Base-by-base conservation (phyloP, 129 eudicot genomes). In the Artemisia tridentata region DNA sequence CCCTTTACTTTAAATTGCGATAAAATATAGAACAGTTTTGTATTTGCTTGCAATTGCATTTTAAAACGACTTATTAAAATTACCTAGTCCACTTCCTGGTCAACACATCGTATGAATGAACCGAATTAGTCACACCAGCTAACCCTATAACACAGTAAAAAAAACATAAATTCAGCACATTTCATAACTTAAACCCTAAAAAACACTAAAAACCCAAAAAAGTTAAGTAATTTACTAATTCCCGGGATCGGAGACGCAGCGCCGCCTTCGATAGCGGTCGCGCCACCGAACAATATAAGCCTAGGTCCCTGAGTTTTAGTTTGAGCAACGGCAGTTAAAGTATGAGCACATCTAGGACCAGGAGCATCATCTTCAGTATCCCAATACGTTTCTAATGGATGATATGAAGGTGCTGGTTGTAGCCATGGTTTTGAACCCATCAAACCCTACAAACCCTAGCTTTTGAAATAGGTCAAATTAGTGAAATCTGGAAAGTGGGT, bases 211-310 rank as follows among this genome's bases (percentile, higher is more conserved):
- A 75, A 63, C 4, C 15, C 18, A 61, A 29, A 41, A 60, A 61
- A 4, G 7, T 61, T 0, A 29, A 12, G 7, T 8, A 61, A 27
- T 4, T 74, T 83, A 92, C 98, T 52, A 74, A 92, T 92, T 66
- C 98, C 98, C 1, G 92, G 85, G n/a, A 83, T 76, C 11, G 86
- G 81, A 51, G 86, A 70, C 23, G 86, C 64, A 3, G 83, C 92
- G 54, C 96, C 98, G 25, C 91, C 96, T 67, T 86, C 98, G 29
- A 92, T 92, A 19, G 98, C 92, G 5, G 96, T 89, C 65, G 98
- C 98, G 68, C 98, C 96, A 38, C 98, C 96, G 67, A 92, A 92
- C 10, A 92, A 78, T 25, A 92, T 92, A 19, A 92, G 88, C 48
- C 98, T 82, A 49, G 96, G 95, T 7, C 96, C 98, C 2, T 89